Evolutionary conservation across 495 filamentous ascomycete genomes (phyloP).

Genomic region (Trichoderma orchidacearum): DNA sequence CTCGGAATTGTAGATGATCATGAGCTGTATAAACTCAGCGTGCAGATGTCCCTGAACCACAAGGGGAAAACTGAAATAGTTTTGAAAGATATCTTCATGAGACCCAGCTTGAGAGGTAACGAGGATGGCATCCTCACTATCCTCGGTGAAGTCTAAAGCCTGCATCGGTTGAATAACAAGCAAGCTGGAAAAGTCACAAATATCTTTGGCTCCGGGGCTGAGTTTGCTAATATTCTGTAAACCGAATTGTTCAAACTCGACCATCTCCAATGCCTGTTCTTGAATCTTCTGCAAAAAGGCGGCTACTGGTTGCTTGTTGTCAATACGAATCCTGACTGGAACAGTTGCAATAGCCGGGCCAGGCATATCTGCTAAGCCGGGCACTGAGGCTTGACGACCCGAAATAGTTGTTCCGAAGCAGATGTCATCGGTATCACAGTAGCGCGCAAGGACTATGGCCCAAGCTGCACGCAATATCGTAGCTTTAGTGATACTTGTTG

Average conservation of each 20-base stretch:
- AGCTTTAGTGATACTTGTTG: constrained; percentile 19
- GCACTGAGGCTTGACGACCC: constrained; percentile 30
- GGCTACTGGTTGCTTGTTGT: neutral
- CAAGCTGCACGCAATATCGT: constrained; percentile 31
- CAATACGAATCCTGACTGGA: constrained; percentile 27
- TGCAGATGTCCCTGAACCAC: neutral
- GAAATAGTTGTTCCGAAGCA: constrained; percentile 33
- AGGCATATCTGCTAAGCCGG: constrained; percentile 29
- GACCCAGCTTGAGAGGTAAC: neutral
- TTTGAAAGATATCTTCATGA: neutral
- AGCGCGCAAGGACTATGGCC: constrained; percentile 22
- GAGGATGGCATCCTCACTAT: neutral
- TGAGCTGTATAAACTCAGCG: neutral
- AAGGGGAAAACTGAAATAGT: neutral
- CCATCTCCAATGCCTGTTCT: constrained; percentile 17
- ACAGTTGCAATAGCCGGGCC: constrained; percentile 46
- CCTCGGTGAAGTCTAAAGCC: neutral
- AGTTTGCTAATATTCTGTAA: constrained; percentile 21
- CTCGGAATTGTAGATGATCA: neutral
- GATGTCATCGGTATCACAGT: constrained; percentile 25
- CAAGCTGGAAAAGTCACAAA: constrained; percentile 14
- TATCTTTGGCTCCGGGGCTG: constrained; percentile 9
- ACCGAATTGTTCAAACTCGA: constrained; percentile 31
- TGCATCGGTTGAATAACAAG: constrained; percentile 2
- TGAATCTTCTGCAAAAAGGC: constrained; percentile 17